Percentiles rank a stretch among this genome's conserved stretches.
Evolutionary conservation across 164 flowering plant genomes (phyloP).

Genomic region (Umbellularia californica): DNA sequence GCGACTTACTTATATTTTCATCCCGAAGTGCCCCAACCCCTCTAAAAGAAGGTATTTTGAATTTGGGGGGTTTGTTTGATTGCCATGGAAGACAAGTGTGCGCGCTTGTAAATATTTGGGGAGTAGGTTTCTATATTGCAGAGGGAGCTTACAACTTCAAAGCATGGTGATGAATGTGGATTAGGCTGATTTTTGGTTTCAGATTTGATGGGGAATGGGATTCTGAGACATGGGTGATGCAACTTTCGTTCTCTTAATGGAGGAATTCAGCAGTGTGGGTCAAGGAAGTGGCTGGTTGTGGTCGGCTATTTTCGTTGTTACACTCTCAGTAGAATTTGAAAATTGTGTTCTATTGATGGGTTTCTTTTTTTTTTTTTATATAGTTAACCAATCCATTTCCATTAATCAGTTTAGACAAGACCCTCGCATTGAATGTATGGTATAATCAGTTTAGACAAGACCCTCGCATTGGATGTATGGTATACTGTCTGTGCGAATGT

Average conservation of each 20-base stretch:
- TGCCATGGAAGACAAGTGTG: neutral
- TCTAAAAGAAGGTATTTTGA: too few relatives aligned
- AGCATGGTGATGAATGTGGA: slow-evolving; percentile 4
- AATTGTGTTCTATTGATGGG: slow-evolving; percentile 41
- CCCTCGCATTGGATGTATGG: too few relatives aligned
- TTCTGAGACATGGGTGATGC: slow-evolving; percentile 35
- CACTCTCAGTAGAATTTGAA: slow-evolving; percentile 32
- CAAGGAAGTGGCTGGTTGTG: slow-evolving; percentile 2
- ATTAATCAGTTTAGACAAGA: neutral
- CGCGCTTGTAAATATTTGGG: neutral
- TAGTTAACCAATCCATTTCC: neutral
- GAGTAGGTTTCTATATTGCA: slow-evolving; percentile 11
- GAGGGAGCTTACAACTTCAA: slow-evolving; percentile 12
- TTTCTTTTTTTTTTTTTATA: slow-evolving; percentile 40
- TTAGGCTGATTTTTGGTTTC: slow-evolving; percentile 12
- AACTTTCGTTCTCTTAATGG: slow-evolving; percentile 37
- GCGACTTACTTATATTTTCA: too few relatives aligned
- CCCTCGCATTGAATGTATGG: neutral
- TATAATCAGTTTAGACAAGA: neutral
- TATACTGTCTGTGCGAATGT: neutral
- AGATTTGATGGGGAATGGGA: slow-evolving; percentile 33
- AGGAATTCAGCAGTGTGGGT: slow-evolving; percentile 7
- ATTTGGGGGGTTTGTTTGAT: neutral
- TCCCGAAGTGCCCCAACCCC: too few relatives aligned
- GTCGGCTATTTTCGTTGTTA: slow-evolving; percentile 30